Percentiles rank a stretch among this genome's conserved stretches.
Conservation (phyloP, 148 eudicot species). For the Vaccinium corymbosum region DNA sequence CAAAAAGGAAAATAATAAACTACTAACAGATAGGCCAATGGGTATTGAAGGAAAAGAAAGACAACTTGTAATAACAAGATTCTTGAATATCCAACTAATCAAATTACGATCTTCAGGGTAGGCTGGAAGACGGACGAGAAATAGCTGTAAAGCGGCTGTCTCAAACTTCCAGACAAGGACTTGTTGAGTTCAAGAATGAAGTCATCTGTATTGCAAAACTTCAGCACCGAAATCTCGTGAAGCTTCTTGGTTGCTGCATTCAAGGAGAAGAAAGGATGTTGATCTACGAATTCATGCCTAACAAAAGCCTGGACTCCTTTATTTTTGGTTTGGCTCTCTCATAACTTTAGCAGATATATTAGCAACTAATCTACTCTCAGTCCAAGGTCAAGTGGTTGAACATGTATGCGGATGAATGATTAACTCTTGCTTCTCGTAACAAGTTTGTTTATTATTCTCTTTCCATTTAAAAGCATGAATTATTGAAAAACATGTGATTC, state of each 20-base stretch:
- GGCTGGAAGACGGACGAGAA: conserved; percentile 12
- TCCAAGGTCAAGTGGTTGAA: too few relatives aligned
- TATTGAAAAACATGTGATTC: too few relatives aligned
- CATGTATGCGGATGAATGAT: too few relatives aligned
- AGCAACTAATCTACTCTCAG: not conserved
- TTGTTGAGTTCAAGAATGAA: conserved; percentile 20
- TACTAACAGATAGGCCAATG: not conserved
- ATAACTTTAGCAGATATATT: not conserved
- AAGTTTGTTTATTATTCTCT: too few relatives aligned
- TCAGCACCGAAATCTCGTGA: conserved; percentile 30
- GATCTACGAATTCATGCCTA: conserved; percentile 7
- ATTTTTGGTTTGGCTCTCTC: conserved; percentile 13
- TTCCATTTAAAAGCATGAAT: too few relatives aligned
- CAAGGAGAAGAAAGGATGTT: conserved; percentile 20
- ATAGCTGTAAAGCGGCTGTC: conserved; percentile 29
- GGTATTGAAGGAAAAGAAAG: too few relatives aligned
- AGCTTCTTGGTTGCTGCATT: conserved; percentile 23
- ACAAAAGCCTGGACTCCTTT: not conserved
- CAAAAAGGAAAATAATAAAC: too few relatives aligned
- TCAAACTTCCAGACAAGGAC: conserved; percentile 20
- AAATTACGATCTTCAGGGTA: too few relatives aligned
- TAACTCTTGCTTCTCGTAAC: too few relatives aligned
- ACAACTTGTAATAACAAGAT: too few relatives aligned
- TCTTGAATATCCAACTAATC: too few relatives aligned
- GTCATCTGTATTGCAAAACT: conserved; percentile 24